These are phyloP conservation scores for Taiwanofungus camphoratus DNA, from an alignment of 1,284 basidiomycete genomes.

Conservation along the genomic window DNA sequence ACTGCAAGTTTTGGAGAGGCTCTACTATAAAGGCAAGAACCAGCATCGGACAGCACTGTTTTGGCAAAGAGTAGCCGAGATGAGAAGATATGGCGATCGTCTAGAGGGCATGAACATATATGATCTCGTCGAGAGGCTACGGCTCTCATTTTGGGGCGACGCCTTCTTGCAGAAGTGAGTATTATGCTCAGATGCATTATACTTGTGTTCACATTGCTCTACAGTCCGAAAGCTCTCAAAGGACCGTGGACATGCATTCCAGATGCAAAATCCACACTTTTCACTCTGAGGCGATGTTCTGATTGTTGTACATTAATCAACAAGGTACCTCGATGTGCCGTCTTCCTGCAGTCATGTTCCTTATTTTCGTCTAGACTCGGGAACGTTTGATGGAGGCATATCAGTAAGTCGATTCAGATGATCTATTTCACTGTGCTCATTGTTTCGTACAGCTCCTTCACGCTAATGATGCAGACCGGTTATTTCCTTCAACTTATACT, in stretches of 20 bases:
- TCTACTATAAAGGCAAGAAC: slow-evolving; percentile 77
- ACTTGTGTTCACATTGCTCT: slow-evolving; percentile 4
- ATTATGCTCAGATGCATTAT: background rate
- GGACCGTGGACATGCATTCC: slow-evolving; percentile 60
- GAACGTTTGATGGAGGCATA: slow-evolving; percentile 42
- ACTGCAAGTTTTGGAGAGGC: slow-evolving; percentile 51
- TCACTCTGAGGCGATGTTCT: slow-evolving; percentile 31
- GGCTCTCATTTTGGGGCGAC: slow-evolving; percentile 53
- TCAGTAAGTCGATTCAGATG: slow-evolving; percentile 32
- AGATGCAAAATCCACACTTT: slow-evolving; percentile 28
- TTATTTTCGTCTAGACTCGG: slow-evolving; percentile 38
- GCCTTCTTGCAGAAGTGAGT: slow-evolving; percentile 38
- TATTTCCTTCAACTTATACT: slow-evolving; percentile 66
- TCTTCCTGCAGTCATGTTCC: background rate
- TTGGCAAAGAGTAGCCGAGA: slow-evolving; percentile 61
- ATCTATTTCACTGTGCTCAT: slow-evolving; percentile 7
- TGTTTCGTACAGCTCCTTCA: slow-evolving; percentile 43
- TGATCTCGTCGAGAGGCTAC: slow-evolving; percentile 41
- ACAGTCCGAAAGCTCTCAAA: slow-evolving; percentile 44
- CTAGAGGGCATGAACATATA: slow-evolving; percentile 38
- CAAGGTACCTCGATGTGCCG: slow-evolving; percentile 34
- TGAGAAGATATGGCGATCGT: slow-evolving; percentile 49
- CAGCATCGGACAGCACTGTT: slow-evolving; percentile 70
- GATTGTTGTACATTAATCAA: slow-evolving; percentile 33
- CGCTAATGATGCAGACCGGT: slow-evolving; percentile 59